Conservation (phyloP, 1,139 yeast species). For the Saccharomyces pastorianus region DNA sequence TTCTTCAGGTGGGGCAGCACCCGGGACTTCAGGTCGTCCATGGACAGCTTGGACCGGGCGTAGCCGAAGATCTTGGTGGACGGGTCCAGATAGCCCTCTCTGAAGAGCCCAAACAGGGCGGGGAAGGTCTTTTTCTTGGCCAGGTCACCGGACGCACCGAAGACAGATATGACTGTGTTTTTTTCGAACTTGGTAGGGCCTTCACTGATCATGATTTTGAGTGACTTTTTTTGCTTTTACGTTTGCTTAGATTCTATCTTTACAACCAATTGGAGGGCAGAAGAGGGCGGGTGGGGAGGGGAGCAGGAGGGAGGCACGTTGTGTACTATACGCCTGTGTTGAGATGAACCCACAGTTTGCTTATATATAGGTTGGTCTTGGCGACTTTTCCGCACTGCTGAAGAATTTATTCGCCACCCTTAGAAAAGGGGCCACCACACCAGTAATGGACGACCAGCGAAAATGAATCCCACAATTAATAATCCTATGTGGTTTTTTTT, state of each 20-base stretch:
- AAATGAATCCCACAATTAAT: neutral
- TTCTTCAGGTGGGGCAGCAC: conserved; percentile 60
- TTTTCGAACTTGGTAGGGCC: conserved; percentile 39
- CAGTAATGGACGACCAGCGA: neutral
- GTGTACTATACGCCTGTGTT: neutral
- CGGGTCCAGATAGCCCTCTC: conserved; percentile 72
- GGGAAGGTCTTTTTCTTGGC: conserved; percentile 95
- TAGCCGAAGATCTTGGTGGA: conserved; percentile 76
- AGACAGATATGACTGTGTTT: conserved; percentile 69
- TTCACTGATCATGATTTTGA: neutral
- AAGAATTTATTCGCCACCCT: neutral
- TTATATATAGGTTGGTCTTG: neutral
- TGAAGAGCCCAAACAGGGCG: conserved; percentile 61
- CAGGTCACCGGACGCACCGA: conserved; percentile 95
- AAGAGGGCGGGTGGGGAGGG: neutral
- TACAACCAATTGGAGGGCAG: neutral
- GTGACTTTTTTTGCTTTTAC: neutral
- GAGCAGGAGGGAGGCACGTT: neutral
- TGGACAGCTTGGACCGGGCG: conserved; percentile 71
- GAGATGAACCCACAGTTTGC: neutral
- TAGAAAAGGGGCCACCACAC: neutral
- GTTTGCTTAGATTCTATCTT: neutral
- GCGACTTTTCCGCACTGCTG: neutral
- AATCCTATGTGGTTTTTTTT: neutral
- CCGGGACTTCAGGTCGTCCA: conserved; percentile 59